phyloP scores from a whole-genome alignment of 768 basidiomycete species.

The Punctularia strigosozonata region DNA sequence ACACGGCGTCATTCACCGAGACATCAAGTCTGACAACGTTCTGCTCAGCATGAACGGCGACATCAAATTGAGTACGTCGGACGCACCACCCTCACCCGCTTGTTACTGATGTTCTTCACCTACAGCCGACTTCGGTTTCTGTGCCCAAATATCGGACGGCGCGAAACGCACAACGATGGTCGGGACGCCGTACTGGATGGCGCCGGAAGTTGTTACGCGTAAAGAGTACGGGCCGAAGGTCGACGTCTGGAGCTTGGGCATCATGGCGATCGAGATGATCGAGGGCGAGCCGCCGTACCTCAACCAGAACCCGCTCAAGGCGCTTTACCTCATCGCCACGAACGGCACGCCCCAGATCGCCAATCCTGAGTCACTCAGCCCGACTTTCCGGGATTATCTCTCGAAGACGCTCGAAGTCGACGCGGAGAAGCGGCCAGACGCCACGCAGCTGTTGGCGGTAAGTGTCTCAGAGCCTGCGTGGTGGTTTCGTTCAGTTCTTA shows the following conservation, averaged over 20 bases:
- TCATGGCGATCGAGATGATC: conserved; percentile 98
- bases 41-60: conserved; percentile 87
- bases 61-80: conserved; percentile 88
- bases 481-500: conserved; percentile 2
- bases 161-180: conserved; percentile 98
- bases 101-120: conserved; percentile 2
- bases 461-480: conserved; percentile 10
- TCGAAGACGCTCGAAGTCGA: conserved; percentile 87
- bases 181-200: conserved; percentile 99
- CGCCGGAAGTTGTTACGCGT: conserved; percentile 92
- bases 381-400: conserved; percentile 83
- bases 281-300: conserved; percentile 95
- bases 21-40: conserved; percentile 99
- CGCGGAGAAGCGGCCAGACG: conserved; percentile 85
- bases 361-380: conserved; percentile 69
- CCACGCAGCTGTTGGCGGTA: conserved; percentile 70
- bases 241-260: conserved; percentile 95
- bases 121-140: conserved; percentile 96
- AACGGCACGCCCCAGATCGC: conserved; percentile 96
- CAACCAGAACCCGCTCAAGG: conserved; percentile 94
- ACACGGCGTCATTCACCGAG: conserved; percentile 96
- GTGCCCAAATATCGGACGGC: conserved; percentile 87
- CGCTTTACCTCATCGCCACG: conserved; percentile 94
- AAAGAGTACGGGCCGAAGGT: conserved; percentile 98
- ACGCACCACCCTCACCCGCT: not conserved